Base-by-base conservation (phyloP, 805 yeast genomes). In the Yamadazyma kitorensis region DNA sequence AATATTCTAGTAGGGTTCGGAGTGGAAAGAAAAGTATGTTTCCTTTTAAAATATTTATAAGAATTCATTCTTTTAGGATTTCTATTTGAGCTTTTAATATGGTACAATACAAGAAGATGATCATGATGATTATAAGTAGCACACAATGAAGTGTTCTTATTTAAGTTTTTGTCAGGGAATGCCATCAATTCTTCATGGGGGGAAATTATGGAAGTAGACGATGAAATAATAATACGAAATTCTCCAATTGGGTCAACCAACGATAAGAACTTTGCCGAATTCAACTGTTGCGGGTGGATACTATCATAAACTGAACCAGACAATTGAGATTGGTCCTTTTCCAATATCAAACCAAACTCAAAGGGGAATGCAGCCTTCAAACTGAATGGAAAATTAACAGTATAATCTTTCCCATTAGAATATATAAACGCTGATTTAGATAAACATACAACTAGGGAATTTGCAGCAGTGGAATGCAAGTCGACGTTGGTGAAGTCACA, bases 191-290 rank as follows among this genome's bases (percentile, higher is more conserved):
- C 71, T 48, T 84, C 93, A 30, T 64, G 60, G 2, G 74, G 55
- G 0, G 84, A 69, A 18, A 85, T 74, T 2, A 78, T 73, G 0
- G 86, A 74, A 0, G 83, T 79, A 2, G 88, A 78, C 0, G 87
- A 77, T 0, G 91, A 78, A 1, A 79, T 77, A 4, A 87, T 73
- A 4, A 77, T 62, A 2, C 95, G 87, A 37, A 85, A 69, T 4
- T 86, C 93, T 2, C 77, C 74, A 40, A 82, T 60, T 1, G 95
- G 91, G 51, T 86, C 94, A 1, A 79, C 69, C 39, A 87, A 52
- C 0, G 94, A 78, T 34, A 86, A 64, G 45, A 85, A 82, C 33
- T 63, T 51, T 24, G 58, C 66, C 27, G 54, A 41, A 36, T 41
- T 52, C 15, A 59, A 39, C 30, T 47, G 59, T 6, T 51, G 48